Base-by-base conservation (phyloP, 345 rosid genomes). In the Arabis hirsuta region DNA sequence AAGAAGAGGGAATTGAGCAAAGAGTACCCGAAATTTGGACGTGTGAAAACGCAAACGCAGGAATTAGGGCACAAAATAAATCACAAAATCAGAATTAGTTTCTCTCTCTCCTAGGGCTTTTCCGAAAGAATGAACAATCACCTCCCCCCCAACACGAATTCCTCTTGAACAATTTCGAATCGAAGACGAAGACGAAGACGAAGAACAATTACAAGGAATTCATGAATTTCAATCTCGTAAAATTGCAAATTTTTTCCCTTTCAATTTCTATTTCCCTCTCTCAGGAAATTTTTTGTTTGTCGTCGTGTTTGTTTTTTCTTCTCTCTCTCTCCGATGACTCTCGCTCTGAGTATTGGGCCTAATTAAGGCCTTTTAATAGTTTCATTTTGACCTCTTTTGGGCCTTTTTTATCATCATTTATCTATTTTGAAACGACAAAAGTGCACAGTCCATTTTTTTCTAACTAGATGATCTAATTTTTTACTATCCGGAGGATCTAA, bases 91-190 rank as follows among this genome's bases (percentile, higher is more conserved):
- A 58, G 60, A 62, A 38, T 75, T 45, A 36, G 71, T 62, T 45
- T 71, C 64, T 74, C 79, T 63, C 79, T 58, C 74, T 65, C 80
- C 80, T 85, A 83, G 85, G 86, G 89, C 82, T 71, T 32, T 34
- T 34, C 8, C 8, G 6, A 34, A 2, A n/a, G 11, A 29, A 48
- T 7, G 14, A 14, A 61, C 24, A 22, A 22, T 1, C 24, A 22
- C 24, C 24, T 2, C 0, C 29, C 24, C 24, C 24, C 0, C 29
- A 2, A 20, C 7, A 32, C 36, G 7, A 36, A 36, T 7, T 50
- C 14, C 56, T 20, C 44, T 46, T 32, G 1, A 0, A 65, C 22
- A 38, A 13, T 39, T 38, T 14, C 31, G 42, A 73, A 45, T 56
- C 53, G 59, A 65, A 46, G 59, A 65, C 3, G 43, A 44, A 8